Base-by-base conservation (phyloP, 1,139 yeast species). In the Blastobotrys illinoisensis region DNA sequence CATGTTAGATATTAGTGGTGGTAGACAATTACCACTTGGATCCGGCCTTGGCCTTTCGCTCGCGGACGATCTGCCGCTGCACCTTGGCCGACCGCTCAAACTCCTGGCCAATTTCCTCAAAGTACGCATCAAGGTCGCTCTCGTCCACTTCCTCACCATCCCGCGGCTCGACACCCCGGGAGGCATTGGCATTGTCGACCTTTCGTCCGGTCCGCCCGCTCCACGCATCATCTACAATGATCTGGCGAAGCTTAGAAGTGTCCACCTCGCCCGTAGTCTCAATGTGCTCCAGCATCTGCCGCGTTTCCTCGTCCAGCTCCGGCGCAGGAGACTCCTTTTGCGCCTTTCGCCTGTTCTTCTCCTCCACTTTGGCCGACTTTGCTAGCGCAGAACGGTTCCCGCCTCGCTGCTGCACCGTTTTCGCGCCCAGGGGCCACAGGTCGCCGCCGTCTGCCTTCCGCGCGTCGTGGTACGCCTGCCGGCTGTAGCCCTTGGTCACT, bases 401-500 rank as follows among this genome's bases (percentile, higher is more conserved):
- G 18, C 67, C 64, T 47, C 65, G 59, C 40, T 62, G 56, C 62
- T 58, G 65, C 2, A 60, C 51, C 55, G 85, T 78, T 72, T 91
- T 91, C 48, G 85, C 86, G 24, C 82, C 93, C 53, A 88, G 74
- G 0, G 86, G 85, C 98, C 98, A 93, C 54, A 86, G 72, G 67
- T 93, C 99, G n/a, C 97, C 97, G 65, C 83, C 80, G 44, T 71
- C 73, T 0, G 88, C 81, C 68, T 93, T 91, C 57, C 98, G 78
- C 0, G 97, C 97, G 72, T 93, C 98, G 62, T 88, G 95, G 64
- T 89, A 93, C 1, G 77, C 82, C 61, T 83, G 86, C 62, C 83
- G 82, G 11, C 88, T 88, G 55, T 81, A 78, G 21, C 96, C 84
- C 67, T 85, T 87, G 0, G 98, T 87, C 3, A 93, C 79, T 23